Evolutionary conservation across 495 filamentous ascomycete genomes (phyloP), one percentile per base, ranked within the genome.

Genomic region (Penicillium nucicola): DNA sequence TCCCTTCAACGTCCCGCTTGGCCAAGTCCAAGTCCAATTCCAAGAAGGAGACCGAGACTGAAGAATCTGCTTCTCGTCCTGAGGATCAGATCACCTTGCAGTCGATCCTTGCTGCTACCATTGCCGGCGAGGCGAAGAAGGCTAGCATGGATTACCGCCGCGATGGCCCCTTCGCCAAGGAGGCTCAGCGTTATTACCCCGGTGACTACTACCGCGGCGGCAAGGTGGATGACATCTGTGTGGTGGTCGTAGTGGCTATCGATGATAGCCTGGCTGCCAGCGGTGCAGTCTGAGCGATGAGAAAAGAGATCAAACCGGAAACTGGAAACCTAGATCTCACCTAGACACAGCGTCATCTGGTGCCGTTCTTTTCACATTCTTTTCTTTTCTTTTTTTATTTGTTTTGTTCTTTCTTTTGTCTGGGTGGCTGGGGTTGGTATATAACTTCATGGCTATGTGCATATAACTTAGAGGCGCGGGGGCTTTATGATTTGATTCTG

Each of bases 81-180:
- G 58, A 48, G 30, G 33, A 48, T 15, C 42, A 52, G 0, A 57
- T 75, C 18, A 74, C 70, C 3, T 77, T 96, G 33, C 90, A 93
- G 64, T 85, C 83, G 41, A 65, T 84, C n/a, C 64, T 98, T 4
- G 91, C 95, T 0, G 77, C 84, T 3, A 82, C 86, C 18, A 84
- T 97, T 39, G 85, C 86, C 7, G 69, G 72, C 2, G 87, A 90
- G 46, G 95, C 93, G 4, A 97, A 97, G 66, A 65, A 78, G 12
- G 92, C 90, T 13, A 95, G 91, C 62, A 61, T 84, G 20, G 86
- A 96, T 64, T 72, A 74, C 14, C 87, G 83, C 48, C 68, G 86
- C 34, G 89, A 98, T 65, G 90, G 93, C 0, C 93, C 93, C 23
- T 98, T 98, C 66, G 90, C 93, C 9, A 93, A 86, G 65, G 92